These are phyloP conservation scores for Hapsidospora chrysogenum DNA, from an alignment of 495 filamentous ascomycete species.

Conservation along the genomic window DNA sequence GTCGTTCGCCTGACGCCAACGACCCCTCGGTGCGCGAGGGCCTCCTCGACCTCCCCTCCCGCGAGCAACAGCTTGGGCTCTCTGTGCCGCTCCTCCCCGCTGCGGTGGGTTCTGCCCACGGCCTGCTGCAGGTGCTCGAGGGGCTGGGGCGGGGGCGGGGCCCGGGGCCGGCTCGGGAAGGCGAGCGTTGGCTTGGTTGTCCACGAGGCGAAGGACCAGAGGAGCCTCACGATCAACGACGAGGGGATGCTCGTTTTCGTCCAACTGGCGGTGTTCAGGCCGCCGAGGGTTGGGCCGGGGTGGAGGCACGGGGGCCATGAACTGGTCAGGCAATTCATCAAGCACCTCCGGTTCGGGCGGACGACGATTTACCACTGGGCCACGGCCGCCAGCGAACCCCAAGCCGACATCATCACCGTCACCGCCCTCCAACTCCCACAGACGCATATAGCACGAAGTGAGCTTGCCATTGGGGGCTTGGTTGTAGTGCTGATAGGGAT, in stretches of 20 bases:
- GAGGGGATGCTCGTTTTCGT: constrained; percentile 10
- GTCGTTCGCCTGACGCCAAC: too few species aligned
- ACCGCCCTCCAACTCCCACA: constrained; percentile 80
- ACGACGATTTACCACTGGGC: constrained; percentile 6
- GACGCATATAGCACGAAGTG: constrained; percentile 56
- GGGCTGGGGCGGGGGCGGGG: constrained; percentile 12
- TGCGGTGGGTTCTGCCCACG: background rate
- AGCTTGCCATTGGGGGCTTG: constrained; percentile 23
- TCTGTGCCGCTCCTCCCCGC: too few species aligned
- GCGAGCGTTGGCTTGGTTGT: constrained; percentile 6
- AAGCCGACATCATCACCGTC: constrained; percentile 48
- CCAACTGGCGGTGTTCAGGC: background rate
- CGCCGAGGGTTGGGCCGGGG: background rate
- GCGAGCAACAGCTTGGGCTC: constrained; percentile 1
- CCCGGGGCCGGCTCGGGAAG: constrained; percentile 13
- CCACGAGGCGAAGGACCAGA: constrained; percentile 34
- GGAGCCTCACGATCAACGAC: constrained; percentile 33
- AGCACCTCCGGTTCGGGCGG: background rate
- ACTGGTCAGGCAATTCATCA: background rate
- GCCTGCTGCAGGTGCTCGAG: constrained; percentile 15
- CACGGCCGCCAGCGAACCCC: constrained; percentile 31
- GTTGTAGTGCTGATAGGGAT: constrained; percentile 88
- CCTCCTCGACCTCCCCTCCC: constrained; percentile 6
- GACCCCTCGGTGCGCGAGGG: constrained; percentile 1
- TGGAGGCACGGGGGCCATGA: constrained; percentile 5